Evolutionary conservation across 2,329 filamentous ascomycete genomes (phyloP).

Genomic region (Parascedosporium putredinis): DNA sequence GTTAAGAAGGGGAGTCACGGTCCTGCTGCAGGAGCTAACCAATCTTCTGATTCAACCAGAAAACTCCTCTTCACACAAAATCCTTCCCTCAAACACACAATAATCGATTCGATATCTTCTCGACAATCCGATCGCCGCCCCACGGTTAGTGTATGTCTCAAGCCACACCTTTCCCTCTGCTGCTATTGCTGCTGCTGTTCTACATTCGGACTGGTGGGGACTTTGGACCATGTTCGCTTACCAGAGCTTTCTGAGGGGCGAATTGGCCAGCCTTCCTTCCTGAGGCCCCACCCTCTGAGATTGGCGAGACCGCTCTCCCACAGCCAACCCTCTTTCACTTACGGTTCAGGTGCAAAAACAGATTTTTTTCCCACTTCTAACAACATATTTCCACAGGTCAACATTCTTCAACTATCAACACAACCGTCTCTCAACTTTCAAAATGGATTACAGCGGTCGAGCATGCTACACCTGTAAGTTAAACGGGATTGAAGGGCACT

Average conservation of each 20-base stretch:
- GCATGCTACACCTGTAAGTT: constrained; percentile 43
- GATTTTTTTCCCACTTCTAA: constrained; percentile 6
- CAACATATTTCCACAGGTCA: neutral
- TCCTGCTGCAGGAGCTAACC: neutral
- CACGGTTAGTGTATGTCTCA: neutral
- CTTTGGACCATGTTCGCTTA: neutral
- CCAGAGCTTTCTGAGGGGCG: neutral
- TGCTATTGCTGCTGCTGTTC: neutral
- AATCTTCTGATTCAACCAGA: neutral
- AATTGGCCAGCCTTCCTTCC: neutral
- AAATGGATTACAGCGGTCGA: constrained; percentile 36
- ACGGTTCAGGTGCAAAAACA: neutral
- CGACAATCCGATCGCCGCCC: neutral
- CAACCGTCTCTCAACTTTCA: constrained; percentile 11
- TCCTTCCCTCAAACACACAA: neutral
- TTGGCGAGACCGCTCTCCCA: constrained; percentile 4
- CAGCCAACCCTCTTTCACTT: neutral
- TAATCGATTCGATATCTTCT: neutral
- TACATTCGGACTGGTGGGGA: too few relatives aligned
- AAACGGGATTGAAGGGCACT: neutral
- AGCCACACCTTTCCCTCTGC: neutral
- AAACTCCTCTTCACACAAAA: constrained; percentile 6
- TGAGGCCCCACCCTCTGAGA: neutral
- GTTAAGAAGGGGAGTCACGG: neutral
- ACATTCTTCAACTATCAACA: neutral